Evolutionary conservation across 2,329 filamentous ascomycete genomes (phyloP), one percentile per base, ranked within the genome.

Genomic region (Ilyonectria sp.): DNA sequence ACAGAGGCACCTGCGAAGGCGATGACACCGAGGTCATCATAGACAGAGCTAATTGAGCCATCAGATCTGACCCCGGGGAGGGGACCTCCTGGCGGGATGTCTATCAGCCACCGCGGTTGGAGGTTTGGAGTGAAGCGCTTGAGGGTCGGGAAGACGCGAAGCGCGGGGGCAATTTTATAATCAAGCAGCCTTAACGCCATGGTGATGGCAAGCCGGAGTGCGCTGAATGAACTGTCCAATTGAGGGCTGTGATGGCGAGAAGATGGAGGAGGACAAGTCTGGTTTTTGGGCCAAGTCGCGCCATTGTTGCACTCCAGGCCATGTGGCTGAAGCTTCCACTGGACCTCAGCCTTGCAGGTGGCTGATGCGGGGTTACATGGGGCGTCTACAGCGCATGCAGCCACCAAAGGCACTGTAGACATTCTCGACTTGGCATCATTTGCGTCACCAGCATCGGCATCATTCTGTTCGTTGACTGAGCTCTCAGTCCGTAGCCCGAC

Each of bases 1-100:
- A 64, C 57, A 8, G 64, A 65, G 6, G 75, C 71, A 1, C 79
- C 79, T 6, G 74, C 74, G 58, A 73, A 81, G 13, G 76, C 73
- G 19, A 81, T 46, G 2, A 79, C 74, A 3, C 79, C 79, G 0
- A 80, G 70, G 53, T 81, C 79, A 21, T 79, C 70, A 56, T 80
- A 80, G 49, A 29, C 17, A 4, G 8, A 35, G 15, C 4, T 5
- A 26, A 26, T 26, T 26, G 26, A 26, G 26, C 5, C 26, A 26
- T 26, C 4, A 5, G 26, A 4, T 5, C 6, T 26, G 26, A 5
- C 26, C 26, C 4, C 26, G 26, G 26, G 26, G 26, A 26, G 26
- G 5, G 7, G 54, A 46, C 60, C 13, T 23, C 72, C 63, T 8
- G 15, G 33, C 26, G 67, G 68, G 33, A 68, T 52, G 7, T 60